Evolutionary conservation across 495 filamentous ascomycete species (phyloP).

Genomic region (Xylaria acuta): DNA sequence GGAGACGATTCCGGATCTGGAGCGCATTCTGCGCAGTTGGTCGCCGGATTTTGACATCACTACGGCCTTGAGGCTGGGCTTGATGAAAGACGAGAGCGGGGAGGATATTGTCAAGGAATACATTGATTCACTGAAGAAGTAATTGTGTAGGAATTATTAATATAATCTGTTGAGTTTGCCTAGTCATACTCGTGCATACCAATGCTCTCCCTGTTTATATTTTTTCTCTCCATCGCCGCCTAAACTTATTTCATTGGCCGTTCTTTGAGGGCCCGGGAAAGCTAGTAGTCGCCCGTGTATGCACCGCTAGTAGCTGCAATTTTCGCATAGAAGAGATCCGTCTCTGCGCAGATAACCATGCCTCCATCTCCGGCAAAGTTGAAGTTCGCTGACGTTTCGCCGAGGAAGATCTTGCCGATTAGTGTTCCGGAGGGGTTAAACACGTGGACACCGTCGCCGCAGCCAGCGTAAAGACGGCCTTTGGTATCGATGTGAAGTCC

Average conservation of each 20-base stretch:
- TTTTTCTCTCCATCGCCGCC: background rate
- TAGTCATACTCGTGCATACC: too few species aligned
- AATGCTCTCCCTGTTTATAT: background rate
- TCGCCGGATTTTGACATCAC: slow-evolving; percentile 68
- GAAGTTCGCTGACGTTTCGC: slow-evolving; percentile 57
- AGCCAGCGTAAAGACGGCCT: slow-evolving; percentile 66
- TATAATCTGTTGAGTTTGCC: too few species aligned
- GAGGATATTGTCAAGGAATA: slow-evolving; percentile 61
- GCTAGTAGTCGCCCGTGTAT: slow-evolving; percentile 14
- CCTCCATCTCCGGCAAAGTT: slow-evolving; percentile 62
- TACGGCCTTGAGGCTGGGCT: slow-evolving; percentile 63
- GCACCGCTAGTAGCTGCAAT: slow-evolving; percentile 51
- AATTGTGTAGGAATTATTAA: background rate
- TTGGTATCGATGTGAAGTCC: slow-evolving; percentile 63
- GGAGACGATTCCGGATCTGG: slow-evolving; percentile 67
- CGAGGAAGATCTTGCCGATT: slow-evolving; percentile 63
- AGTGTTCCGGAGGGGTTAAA: slow-evolving; percentile 63
- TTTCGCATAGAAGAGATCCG: slow-evolving; percentile 56
- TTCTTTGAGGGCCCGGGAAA: background rate
- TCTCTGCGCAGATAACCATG: slow-evolving; percentile 58
- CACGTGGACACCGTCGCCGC: slow-evolving; percentile 67
- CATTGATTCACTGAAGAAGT: slow-evolving; percentile 45
- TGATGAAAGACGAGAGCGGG: slow-evolving; percentile 64
- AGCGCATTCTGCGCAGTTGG: slow-evolving; percentile 79
- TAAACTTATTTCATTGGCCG: background rate